phyloP scores from a whole-genome alignment of 768 basidiomycete genomes.

The Russula olivacea region DNA sequence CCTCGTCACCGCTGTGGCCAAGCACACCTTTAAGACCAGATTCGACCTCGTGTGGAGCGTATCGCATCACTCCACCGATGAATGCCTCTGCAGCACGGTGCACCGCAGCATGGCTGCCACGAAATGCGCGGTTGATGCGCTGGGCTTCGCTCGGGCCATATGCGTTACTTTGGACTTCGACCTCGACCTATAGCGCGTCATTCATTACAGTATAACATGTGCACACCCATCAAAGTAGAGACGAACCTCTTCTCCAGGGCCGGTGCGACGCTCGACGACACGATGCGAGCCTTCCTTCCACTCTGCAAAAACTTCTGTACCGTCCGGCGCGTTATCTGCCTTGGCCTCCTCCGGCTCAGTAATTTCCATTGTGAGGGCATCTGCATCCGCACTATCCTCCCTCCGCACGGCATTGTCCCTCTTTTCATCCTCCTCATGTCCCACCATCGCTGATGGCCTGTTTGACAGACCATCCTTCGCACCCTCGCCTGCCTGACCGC shows the following conservation, averaged over 20 bases:
- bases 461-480: constrained; percentile 21
- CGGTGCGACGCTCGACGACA: constrained; percentile 54
- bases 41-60: constrained; percentile 24
- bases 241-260: constrained; percentile 64
- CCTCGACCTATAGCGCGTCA: constrained; percentile 30
- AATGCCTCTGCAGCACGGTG: constrained; percentile 30
- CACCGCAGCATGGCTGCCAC: constrained; percentile 27
- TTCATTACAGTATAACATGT: neutral
- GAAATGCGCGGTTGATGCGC: constrained; percentile 28
- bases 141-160: constrained; percentile 30
- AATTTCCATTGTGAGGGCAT: constrained; percentile 21
- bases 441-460: constrained; percentile 18
- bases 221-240: neutral
- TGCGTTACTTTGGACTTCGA: constrained; percentile 34
- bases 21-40: constrained; percentile 18
- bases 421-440: constrained; percentile 23
- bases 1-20: neutral
- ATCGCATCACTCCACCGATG: constrained; percentile 17
- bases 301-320: constrained; percentile 41
- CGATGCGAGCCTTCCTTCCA: constrained; percentile 69
- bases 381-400: constrained; percentile 12
- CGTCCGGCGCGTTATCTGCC: constrained; percentile 43
- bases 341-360: constrained; percentile 26
- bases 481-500: constrained; percentile 34
- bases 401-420: constrained; percentile 26